Evolutionary conservation across 768 basidiomycete species (phyloP).

Genomic region (Collybia sordida): DNA sequence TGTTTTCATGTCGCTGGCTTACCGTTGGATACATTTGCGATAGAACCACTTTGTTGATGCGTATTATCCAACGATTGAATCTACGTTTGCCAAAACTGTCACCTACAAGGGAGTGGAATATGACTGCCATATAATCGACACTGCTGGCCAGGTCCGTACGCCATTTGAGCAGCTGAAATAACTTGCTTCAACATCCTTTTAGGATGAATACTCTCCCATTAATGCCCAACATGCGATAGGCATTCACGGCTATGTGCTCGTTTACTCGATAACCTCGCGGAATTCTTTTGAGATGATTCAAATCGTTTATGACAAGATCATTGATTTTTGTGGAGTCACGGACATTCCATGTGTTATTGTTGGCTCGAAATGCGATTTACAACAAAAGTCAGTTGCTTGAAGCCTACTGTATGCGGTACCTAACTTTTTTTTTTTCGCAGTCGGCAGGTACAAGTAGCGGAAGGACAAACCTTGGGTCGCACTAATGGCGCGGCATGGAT

Average conservation of each 20-base stretch:
- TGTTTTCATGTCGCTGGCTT: no score
- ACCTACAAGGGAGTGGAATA: slow-evolving; percentile 88
- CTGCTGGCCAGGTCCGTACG: slow-evolving; percentile 84
- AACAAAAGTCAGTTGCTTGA: slow-evolving; percentile 55
- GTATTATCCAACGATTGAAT: slow-evolving; percentile 96
- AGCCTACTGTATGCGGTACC: slow-evolving; percentile 9
- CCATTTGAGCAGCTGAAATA: neutral
- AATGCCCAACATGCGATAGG: slow-evolving; percentile 94
- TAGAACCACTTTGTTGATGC: slow-evolving; percentile 83
- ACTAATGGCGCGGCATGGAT: slow-evolving; percentile 76
- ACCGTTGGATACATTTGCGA: neutral
- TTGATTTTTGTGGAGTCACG: slow-evolving; percentile 84
- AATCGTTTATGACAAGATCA: slow-evolving; percentile 94
- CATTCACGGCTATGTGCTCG: slow-evolving; percentile 95
- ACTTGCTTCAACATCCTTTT: neutral
- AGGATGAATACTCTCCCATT: slow-evolving; percentile 97
- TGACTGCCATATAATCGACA: slow-evolving; percentile 97
- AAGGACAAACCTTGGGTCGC: slow-evolving; percentile 75
- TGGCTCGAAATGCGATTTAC: slow-evolving; percentile 88
- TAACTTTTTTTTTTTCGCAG: slow-evolving; percentile 24
- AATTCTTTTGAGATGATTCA: slow-evolving; percentile 95
- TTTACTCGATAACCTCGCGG: slow-evolving; percentile 89
- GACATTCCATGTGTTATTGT: slow-evolving; percentile 93
- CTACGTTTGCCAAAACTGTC: slow-evolving; percentile 82
- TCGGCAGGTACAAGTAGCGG: slow-evolving; percentile 74